These are phyloP conservation scores for Fraxinus pennsylvanica DNA, from an alignment of 257 asterid genomes.

Conservation along the genomic window DNA sequence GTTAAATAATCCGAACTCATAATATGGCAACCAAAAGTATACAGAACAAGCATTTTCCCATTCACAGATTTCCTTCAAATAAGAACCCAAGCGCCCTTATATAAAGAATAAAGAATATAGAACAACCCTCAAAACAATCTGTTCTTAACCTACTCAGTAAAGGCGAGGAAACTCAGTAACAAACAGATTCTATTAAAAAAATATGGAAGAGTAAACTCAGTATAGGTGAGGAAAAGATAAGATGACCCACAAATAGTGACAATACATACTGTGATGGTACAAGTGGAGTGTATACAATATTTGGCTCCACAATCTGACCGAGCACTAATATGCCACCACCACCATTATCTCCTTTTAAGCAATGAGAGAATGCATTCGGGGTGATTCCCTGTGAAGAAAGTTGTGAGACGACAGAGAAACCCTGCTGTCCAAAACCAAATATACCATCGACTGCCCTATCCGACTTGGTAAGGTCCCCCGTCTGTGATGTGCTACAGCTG, in stretches of 20 bases:
- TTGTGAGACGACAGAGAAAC: constrained; percentile 84
- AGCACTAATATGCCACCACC: constrained; percentile 96
- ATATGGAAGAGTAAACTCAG: neutral
- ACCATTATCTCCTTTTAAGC: constrained; percentile 69
- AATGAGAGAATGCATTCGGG: constrained; percentile 86
- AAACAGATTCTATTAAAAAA: neutral
- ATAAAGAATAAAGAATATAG: neutral
- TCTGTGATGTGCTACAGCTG: constrained; percentile 98
- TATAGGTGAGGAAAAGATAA: neutral
- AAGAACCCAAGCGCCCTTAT: neutral
- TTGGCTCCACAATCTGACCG: constrained; percentile 89
- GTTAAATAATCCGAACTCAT: neutral
- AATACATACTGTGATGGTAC: constrained; percentile 86
- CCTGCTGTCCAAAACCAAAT: constrained; percentile 95
- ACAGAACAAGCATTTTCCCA: neutral
- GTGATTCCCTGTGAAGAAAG: constrained; percentile 79
- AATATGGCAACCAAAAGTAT: neutral
- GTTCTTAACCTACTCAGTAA: neutral
- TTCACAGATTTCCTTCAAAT: neutral
- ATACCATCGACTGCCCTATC: constrained; percentile 99
- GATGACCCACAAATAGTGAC: constrained; percentile 15
- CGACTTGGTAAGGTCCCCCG: constrained; percentile 90
- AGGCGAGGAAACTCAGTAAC: too few species aligned
- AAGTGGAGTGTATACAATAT: constrained; percentile 84
- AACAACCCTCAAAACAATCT: neutral